Base-by-base conservation (phyloP, 805 yeast species). In the Yarrowia sp. region DNA sequence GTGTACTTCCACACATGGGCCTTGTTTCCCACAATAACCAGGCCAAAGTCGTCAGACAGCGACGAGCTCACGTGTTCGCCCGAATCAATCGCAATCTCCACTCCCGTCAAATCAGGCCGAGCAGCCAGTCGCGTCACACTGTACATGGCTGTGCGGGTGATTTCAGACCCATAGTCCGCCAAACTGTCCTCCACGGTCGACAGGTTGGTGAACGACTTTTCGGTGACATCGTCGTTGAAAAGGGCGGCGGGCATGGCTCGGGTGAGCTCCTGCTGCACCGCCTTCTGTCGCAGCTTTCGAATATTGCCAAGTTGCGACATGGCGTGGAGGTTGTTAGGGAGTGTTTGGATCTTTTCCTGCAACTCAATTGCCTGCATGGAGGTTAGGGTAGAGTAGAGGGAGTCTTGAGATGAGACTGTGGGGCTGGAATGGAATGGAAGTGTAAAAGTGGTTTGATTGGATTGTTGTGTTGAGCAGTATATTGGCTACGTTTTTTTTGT, bases 1-100 rank as follows among this genome's bases (percentile, higher is more conserved):
- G 81, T 79, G 74, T 87, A 89, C 66, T 84, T 81, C 93, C 96
- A 92, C 7, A 88, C 87, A 72, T 84, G 82, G 20, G 89, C 81
- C 42, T 85, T 79, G 30, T 81, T 77, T n/a, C 79, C 81, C 15
- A 85, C 81, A 5, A 85, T 77, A 3, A 83, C 79, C 36, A 86
- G 76, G 0, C 88, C 86, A 73, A 79, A 83, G 46, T 79, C 80
- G 12, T 88, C 80, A 17, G 71, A 71, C 47, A 81, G 77, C 72
- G 86, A 88, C 9, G 85, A 71, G 70, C 19, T 33, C 40, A 58
- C 64, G 13, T 58, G 64, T 10, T 33, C 50, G 9, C 47, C 61
- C 2, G 61, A 55, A 3, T 40, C 61, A 3, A 24, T 20, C 7
- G 44, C 79, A n/a, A 8, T 60, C 42, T 17, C 36, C 14, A 38